Evolutionary conservation across 345 rosid species (phyloP), one percentile per base, ranked within the genome.

Genomic region (Euphorbia pulcherrima): DNA sequence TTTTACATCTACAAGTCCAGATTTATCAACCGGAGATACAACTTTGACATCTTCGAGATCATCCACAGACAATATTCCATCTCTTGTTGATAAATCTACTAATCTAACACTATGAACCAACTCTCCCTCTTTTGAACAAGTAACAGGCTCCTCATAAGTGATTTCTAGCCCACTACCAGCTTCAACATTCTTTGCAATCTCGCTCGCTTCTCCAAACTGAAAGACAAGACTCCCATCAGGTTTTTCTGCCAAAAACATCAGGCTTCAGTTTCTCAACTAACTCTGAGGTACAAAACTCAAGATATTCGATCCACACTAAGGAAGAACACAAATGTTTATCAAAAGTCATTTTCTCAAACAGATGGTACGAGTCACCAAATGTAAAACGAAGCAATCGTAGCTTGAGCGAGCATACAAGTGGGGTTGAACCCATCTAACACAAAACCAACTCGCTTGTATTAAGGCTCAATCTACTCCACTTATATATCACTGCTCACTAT

Each of bases 161-260:
- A 10, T 13, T 58, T 60, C 75, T 63, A 63, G 62, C 27, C 72
- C 65, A 60, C 40, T 40, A 29, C 73, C 75, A 18, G n/a, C 24
- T 79, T 77, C 62, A 58, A 20, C 76, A 65, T 29, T 24, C 57
- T 67, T 67, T 62, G 71, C 72, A 28, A 62, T 55, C 72, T 86
- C 90, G 27, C 65, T 69, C 20, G 63, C 72, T 70, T 83, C 76
- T 35, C 94, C 92, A 29, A 88, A 90, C 16, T 73, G 79, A 54
- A 86, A 90, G 50, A 90, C 62, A 47, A 84, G 7, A 66, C 87
- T 88, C 6, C 90, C 95, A 77, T 90, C 97, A 4, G 75, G 41
- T 3, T 50, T 59, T 74, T 83, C 97, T 90, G 82, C 53, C 33
- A 52, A 35, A 16, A 67, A 18, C 14, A 39, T 33, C 13, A 12